Evolutionary conservation across 2,329 filamentous ascomycete species (phyloP).

Genomic region (Albifimbria verrucaria): DNA sequence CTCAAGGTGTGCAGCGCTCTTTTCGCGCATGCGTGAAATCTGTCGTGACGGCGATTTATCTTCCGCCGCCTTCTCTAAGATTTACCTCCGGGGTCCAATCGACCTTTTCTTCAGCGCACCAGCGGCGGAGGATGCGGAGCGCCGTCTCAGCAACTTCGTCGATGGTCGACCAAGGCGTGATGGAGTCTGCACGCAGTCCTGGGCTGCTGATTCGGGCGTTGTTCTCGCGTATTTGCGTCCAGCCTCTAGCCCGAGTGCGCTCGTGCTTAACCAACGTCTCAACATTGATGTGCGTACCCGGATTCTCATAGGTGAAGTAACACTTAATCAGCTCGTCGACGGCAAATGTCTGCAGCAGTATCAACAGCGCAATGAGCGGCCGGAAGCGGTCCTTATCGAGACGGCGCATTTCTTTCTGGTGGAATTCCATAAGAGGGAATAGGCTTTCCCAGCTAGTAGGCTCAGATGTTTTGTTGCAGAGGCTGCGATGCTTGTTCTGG

Average conservation of each 20-base stretch:
- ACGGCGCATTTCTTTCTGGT: constrained; percentile 37
- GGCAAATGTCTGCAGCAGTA: constrained; percentile 41
- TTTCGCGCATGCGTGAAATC: too few species aligned
- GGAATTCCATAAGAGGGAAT: constrained; percentile 39
- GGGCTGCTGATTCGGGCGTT: constrained; percentile 25
- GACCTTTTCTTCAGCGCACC: constrained; percentile 42
- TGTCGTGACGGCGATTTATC: background rate
- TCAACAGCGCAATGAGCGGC: constrained; percentile 38
- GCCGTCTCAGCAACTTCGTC: constrained; percentile 39
- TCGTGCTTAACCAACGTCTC: constrained; percentile 22
- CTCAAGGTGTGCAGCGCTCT: too few species aligned
- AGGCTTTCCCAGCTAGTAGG: constrained; percentile 39
- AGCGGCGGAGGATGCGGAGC: constrained; percentile 38
- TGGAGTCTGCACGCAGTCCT: constrained; percentile 22
- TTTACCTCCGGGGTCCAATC: constrained; percentile 40
- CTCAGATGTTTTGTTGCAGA: constrained; percentile 42
- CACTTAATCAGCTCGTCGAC: constrained; percentile 43
- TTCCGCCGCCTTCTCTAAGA: constrained; percentile 14
- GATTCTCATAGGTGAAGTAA: constrained; percentile 22
- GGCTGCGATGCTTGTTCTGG: constrained; percentile 39
- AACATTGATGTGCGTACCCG: constrained; percentile 8
- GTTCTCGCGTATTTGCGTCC: constrained; percentile 27
- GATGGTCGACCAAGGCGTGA: constrained; percentile 39
- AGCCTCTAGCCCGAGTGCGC: constrained; percentile 21
- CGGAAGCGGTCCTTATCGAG: constrained; percentile 28